Evolutionary conservation across 2,329 filamentous ascomycete genomes (phyloP).

Genomic region (Cercospora brassicicola): DNA sequence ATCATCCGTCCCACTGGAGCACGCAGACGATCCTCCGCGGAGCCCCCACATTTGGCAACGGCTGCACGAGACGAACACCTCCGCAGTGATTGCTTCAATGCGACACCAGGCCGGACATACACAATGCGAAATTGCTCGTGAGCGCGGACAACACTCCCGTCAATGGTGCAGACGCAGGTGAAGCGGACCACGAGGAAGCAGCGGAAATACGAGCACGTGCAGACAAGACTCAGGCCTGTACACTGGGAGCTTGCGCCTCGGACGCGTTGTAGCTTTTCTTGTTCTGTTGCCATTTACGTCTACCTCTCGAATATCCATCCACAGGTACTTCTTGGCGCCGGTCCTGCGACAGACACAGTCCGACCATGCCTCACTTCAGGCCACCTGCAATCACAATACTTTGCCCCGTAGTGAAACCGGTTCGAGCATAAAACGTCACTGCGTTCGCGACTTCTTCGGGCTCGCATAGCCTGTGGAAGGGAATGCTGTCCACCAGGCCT

Average conservation of each 20-base stretch:
- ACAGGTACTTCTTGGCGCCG: not conserved
- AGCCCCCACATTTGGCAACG: not conserved
- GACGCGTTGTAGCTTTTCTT: not conserved
- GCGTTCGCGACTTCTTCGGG: constrained; percentile 61
- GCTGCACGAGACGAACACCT: not conserved
- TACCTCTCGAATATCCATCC: not conserved
- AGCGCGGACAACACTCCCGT: not conserved
- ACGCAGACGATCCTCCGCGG: not conserved
- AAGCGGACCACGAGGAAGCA: not conserved
- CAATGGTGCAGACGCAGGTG: not conserved
- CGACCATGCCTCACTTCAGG: constrained; percentile 21
- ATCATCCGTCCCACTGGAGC: not conserved
- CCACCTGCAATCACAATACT: constrained; percentile 31
- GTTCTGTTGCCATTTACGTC: not conserved
- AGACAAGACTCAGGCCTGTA: not conserved
- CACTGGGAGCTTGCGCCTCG: not conserved
- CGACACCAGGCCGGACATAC: not conserved
- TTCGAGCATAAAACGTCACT: constrained; percentile 59
- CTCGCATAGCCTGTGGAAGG: constrained; percentile 57
- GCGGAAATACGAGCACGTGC: not conserved
- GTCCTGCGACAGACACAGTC: not conserved
- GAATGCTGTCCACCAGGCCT: constrained; percentile 61
- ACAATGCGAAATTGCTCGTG: not conserved
- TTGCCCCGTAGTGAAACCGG: constrained; percentile 47
- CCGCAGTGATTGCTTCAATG: not conserved